Evolutionary conservation across 148 eudicot species (phyloP).

Genomic region (Chenopodium formosanum): DNA sequence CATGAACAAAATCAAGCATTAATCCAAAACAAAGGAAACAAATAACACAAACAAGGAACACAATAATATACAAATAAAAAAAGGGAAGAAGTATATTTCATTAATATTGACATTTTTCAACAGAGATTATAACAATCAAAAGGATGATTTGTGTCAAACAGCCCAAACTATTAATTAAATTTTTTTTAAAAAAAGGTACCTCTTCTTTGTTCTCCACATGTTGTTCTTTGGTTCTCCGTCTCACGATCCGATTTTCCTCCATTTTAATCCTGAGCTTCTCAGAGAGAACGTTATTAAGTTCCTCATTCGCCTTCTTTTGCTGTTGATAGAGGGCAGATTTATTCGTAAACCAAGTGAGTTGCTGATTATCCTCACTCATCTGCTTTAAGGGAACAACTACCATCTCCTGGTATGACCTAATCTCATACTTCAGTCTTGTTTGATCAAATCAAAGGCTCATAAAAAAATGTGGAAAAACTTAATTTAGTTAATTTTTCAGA

Average conservation of each 20-base stretch:
- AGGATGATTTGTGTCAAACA: background rate
- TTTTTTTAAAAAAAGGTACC: conserved; percentile 30
- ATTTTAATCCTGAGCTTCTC: conserved; percentile 49
- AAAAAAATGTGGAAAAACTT: background rate
- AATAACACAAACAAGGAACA: no score
- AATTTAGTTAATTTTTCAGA: background rate
- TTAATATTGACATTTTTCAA: conserved; percentile 1
- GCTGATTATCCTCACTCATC: conserved; percentile 82
- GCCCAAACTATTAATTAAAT: no score
- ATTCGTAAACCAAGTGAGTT: conserved; percentile 51
- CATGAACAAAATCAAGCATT: no score
- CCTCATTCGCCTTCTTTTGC: conserved; percentile 49
- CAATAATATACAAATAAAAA: background rate
- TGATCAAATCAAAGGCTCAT: background rate
- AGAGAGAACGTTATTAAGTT: conserved; percentile 36
- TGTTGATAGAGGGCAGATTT: conserved; percentile 50
- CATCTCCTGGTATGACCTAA: no score
- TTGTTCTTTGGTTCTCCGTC: conserved; percentile 49
- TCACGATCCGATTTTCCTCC: conserved; percentile 53
- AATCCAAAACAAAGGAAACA: background rate
- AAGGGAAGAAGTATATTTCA: background rate
- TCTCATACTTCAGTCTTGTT: no score
- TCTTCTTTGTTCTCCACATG: conserved; percentile 57
- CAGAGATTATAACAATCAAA: background rate
- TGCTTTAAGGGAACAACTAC: no score